These are phyloP conservation scores for Thermothielavioides terrestris DNA, from an alignment of 495 filamentous ascomycete species.

Conservation along the genomic window DNA sequence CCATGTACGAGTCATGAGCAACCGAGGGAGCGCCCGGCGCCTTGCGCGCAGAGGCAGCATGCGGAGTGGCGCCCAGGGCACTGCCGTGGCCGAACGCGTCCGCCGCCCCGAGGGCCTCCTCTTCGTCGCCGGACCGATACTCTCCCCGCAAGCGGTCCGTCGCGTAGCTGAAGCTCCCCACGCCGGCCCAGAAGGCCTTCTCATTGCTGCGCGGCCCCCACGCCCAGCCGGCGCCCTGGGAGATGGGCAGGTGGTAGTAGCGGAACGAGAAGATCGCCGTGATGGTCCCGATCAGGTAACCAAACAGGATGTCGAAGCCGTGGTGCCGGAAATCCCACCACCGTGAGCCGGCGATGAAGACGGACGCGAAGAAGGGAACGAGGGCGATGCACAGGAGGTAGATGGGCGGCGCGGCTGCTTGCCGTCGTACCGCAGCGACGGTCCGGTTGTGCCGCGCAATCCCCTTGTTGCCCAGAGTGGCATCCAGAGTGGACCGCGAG, in stretches of 20 bases:
- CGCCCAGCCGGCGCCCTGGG: conserved; percentile 49
- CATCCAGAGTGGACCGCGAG: conserved; percentile 18
- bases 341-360: conserved; percentile 50
- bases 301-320: conserved; percentile 80
- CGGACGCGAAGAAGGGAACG: conserved; percentile 47
- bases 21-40: conserved; percentile 4
- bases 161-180: conserved; percentile 49
- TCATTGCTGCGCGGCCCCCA: conserved; percentile 47
- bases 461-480: conserved; percentile 22
- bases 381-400: conserved; percentile 66
- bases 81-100: conserved; percentile 13
- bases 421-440: conserved; percentile 44
- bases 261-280: conserved; percentile 43
- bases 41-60: conserved; percentile 9
- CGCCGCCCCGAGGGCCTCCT: conserved; percentile 17
- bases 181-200: conserved; percentile 51
- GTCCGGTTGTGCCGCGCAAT: conserved; percentile 37
- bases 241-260: conserved; percentile 58
- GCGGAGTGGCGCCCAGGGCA: background rate
- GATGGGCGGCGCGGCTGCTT: conserved; percentile 57
- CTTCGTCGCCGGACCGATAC: conserved; percentile 29
- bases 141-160: conserved; percentile 29
- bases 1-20: conserved; percentile 4
- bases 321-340: conserved; percentile 81
- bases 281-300: conserved; percentile 54